These are phyloP conservation scores for Anacardium occidentale DNA, from an alignment of 345 rosid species.

Conservation along the genomic window DNA sequence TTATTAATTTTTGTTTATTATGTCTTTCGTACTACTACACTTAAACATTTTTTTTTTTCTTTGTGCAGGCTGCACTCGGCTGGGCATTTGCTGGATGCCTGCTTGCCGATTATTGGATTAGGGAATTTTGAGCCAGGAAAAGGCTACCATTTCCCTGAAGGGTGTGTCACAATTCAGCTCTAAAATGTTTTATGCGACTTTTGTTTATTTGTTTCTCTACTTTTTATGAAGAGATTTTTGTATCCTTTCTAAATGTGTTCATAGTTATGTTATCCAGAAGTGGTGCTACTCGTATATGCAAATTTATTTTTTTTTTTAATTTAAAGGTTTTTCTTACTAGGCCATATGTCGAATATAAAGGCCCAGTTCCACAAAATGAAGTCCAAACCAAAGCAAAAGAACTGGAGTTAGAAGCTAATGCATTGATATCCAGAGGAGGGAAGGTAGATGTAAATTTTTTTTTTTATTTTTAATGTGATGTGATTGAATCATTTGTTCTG, in stretches of 20 bases:
- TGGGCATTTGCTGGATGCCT: slow-evolving; percentile 76
- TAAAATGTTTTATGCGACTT: no score
- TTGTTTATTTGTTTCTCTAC: not conserved
- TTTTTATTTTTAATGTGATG: not conserved
- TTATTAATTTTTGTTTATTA: not conserved
- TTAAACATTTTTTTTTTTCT: not conserved
- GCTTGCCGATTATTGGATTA: slow-evolving; percentile 61
- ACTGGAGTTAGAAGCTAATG: slow-evolving; percentile 63
- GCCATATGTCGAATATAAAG: slow-evolving; percentile 85
- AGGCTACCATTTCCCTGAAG: slow-evolving; percentile 85
- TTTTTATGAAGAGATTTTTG: not conserved
- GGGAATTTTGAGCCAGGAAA: slow-evolving; percentile 73
- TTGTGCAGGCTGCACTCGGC: slow-evolving; percentile 74
- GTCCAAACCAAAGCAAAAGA: slow-evolving; percentile 55
- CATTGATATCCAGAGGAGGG: slow-evolving; percentile 66
- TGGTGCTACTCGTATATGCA: not conserved
- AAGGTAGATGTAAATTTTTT: slow-evolving; percentile 35
- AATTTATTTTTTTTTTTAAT: not conserved
- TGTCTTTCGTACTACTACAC: not conserved
- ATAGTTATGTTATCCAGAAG: not conserved
- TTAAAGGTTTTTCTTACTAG: slow-evolving; percentile 29
- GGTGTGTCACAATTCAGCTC: slow-evolving; percentile 42
- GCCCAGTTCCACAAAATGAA: slow-evolving; percentile 51
- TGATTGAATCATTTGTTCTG: slow-evolving; percentile 9
- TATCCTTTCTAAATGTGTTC: not conserved